Conservation (phyloP, 208 protist genomes). For the Wallacemonas collosoma region DNA sequence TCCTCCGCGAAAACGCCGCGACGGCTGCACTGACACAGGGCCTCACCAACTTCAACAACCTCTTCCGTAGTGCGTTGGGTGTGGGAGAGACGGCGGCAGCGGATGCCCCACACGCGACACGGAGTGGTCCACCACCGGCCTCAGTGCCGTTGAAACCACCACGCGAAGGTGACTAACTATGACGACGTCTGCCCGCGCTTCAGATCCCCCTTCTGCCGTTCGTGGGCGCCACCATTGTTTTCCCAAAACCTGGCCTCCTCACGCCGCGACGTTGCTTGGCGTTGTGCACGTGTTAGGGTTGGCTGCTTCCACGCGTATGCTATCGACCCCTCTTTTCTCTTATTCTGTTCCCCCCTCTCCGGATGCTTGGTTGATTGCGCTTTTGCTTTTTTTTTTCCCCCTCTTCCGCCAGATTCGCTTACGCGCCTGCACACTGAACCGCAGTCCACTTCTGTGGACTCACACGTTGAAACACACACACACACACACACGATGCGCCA, state of each 20-base stretch:
- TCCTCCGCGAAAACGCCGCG: constrained; percentile 20
- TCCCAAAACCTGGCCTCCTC: too few species aligned
- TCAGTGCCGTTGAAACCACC: background rate
- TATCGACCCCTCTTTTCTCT: background rate
- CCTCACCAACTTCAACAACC: constrained; percentile 34
- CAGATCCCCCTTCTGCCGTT: too few species aligned
- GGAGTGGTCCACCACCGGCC: background rate
- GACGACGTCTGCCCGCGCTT: too few species aligned
- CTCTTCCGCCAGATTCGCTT: background rate
- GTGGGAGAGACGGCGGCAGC: background rate
- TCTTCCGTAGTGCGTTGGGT: constrained; percentile 27
- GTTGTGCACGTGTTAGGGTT: too few species aligned
- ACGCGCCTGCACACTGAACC: too few species aligned
- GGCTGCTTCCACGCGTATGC: background rate
- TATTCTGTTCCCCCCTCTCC: background rate
- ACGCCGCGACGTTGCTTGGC: too few species aligned
- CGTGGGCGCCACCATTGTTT: too few species aligned
- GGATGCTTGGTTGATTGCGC: background rate
- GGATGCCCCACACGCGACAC: background rate
- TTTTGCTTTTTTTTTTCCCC: constrained; percentile 13
- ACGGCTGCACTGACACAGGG: constrained; percentile 33
- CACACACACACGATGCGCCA: too few species aligned
- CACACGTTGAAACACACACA: too few species aligned
- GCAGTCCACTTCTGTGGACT: too few species aligned
- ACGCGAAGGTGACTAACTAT: background rate